These are phyloP conservation scores for Aspergillus leporis DNA, from an alignment of 495 filamentous ascomycete species.

Conservation along the genomic window DNA sequence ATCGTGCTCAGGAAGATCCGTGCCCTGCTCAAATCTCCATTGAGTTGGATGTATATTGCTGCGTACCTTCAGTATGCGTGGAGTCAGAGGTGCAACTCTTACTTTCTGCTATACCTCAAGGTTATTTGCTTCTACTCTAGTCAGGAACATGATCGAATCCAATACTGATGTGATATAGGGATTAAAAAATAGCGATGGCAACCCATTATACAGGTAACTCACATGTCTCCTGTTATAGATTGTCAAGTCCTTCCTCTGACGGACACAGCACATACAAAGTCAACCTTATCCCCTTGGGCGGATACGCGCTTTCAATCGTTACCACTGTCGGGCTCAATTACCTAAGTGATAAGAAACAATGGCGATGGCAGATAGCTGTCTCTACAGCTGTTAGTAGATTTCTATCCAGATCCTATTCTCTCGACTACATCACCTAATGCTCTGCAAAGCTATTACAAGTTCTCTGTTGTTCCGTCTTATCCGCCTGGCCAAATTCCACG, in stretches of 20 bases:
- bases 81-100: slow-evolving; percentile 20
- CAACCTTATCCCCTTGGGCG: slow-evolving; percentile 48
- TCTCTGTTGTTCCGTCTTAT: slow-evolving; percentile 12
- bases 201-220: slow-evolving; percentile 9
- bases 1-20: slow-evolving; percentile 13
- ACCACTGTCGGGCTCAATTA: slow-evolving; percentile 21
- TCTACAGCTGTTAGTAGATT: slow-evolving; percentile 9
- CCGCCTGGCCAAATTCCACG: slow-evolving; percentile 19
- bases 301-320: slow-evolving; percentile 43
- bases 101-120: slow-evolving; percentile 22
- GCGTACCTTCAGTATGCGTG: slow-evolving; percentile 18
- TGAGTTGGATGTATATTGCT: slow-evolving; percentile 18
- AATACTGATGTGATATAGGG: slow-evolving; percentile 8
- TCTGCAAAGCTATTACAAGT: slow-evolving; percentile 11
- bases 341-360: slow-evolving; percentile 22
- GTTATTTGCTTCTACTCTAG: neutral
- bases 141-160: neutral
- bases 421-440: neutral
- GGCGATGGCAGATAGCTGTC: slow-evolving; percentile 18
- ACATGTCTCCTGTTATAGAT: neutral
- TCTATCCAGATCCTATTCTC: neutral
- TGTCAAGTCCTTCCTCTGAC: neutral
- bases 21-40: slow-evolving; percentile 8
- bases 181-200: slow-evolving; percentile 4
- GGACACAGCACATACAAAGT: slow-evolving; percentile 19